Evolutionary conservation across 257 asterid genomes (phyloP).

Genomic region (Asclepias syriaca): DNA sequence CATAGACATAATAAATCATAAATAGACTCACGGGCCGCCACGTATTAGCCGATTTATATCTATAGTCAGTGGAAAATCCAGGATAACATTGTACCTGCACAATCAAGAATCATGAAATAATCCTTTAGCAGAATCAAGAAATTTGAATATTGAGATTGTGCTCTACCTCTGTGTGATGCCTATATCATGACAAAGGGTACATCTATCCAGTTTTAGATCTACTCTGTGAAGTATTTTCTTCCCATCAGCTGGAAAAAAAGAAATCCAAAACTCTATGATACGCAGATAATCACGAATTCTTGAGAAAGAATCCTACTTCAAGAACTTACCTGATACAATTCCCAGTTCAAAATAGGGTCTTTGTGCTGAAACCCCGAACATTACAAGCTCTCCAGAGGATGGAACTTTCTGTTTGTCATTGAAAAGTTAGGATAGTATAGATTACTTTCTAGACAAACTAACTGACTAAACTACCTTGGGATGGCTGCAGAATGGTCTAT

Average conservation of each 20-base stretch:
- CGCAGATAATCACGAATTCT: neutral
- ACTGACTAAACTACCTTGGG: slow-evolving; percentile 43
- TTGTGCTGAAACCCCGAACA: slow-evolving; percentile 44
- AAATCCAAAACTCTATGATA: neutral
- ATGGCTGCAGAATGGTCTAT: slow-evolving; percentile 66
- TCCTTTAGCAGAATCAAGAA: neutral
- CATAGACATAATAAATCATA: neutral
- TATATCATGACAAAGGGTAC: slow-evolving; percentile 61
- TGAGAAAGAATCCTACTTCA: neutral
- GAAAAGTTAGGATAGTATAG: neutral
- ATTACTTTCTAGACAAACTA: neutral
- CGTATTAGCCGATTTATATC: slow-evolving; percentile 42
- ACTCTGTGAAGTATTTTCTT: slow-evolving; percentile 47
- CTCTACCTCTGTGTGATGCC: slow-evolving; percentile 50
- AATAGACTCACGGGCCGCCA: slow-evolving; percentile 60
- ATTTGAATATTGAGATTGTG: neutral
- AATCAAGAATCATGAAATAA: neutral
- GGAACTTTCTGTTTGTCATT: slow-evolving; percentile 44
- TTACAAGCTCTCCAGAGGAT: slow-evolving; percentile 57
- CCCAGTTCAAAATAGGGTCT: slow-evolving; percentile 62
- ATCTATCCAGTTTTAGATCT: slow-evolving; percentile 49
- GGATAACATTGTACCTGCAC: slow-evolving; percentile 52
- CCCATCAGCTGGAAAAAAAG: slow-evolving; percentile 47
- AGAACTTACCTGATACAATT: slow-evolving; percentile 48
- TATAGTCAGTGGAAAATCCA: slow-evolving; percentile 58